A percentile compares a stretch with the other conserved stretches of the same genome.
Conservation (phyloP, 164 flowering plant species). For the Chimonanthus salicifolius region DNA sequence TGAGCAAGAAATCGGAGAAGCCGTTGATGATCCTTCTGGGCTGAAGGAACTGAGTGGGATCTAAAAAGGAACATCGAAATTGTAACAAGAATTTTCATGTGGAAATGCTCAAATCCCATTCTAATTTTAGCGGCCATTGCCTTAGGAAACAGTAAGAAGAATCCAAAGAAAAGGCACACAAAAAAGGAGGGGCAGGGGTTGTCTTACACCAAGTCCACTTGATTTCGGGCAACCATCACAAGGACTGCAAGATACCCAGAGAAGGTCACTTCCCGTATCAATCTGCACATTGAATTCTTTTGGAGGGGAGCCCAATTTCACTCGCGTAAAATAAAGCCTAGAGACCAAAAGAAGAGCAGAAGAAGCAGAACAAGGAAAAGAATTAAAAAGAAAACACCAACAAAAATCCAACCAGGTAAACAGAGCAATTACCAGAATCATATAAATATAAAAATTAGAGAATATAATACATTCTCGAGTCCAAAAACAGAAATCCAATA, state of each 20-base stretch:
- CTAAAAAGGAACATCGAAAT: slow-evolving; percentile 27
- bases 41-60: slow-evolving; percentile 59
- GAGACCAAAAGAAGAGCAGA: neutral
- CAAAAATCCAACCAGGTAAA: neutral
- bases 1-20: slow-evolving; percentile 52
- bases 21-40: slow-evolving; percentile 63
- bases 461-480: neutral
- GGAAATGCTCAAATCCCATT: neutral
- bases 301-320: slow-evolving; percentile 78
- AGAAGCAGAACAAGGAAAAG: neutral
- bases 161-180: neutral
- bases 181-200: slow-evolving; percentile 1
- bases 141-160: neutral
- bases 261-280: slow-evolving; percentile 94
- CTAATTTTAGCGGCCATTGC: neutral
- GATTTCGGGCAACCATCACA: slow-evolving; percentile 77
- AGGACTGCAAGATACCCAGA: slow-evolving; percentile 79
- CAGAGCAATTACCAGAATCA: neutral
- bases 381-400: neutral
- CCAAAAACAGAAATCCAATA: neutral
- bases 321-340: slow-evolving; percentile 83
- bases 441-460: neutral
- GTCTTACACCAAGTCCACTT: slow-evolving; percentile 74
- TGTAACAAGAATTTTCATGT: neutral
- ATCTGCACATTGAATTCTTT: slow-evolving; percentile 83